These are phyloP conservation scores for Wickerhamomyces rabaulensis DNA, from an alignment of 805 yeast genomes.

Conservation along the genomic window DNA sequence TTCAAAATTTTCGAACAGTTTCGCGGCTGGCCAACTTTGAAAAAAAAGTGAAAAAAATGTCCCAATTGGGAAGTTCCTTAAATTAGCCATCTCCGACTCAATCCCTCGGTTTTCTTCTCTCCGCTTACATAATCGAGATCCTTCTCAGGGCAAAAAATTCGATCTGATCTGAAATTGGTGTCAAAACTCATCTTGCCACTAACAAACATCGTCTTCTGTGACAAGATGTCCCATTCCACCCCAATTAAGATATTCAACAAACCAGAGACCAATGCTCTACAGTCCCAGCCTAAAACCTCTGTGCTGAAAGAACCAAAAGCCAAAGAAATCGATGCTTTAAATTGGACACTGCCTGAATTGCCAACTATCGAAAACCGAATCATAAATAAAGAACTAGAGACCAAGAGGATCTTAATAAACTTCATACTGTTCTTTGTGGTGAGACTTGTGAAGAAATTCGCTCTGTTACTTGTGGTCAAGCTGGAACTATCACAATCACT, in stretches of 20 bases:
- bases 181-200: not conserved
- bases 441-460: constrained; percentile 21
- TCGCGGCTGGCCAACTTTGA: not conserved
- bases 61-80: not conserved
- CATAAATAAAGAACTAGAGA: constrained; percentile 36
- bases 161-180: not conserved
- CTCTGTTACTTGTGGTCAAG: constrained; percentile 15
- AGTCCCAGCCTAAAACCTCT: not conserved
- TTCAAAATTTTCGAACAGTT: not conserved
- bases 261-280: not conserved
- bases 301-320: not conserved
- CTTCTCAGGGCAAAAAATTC: no score
- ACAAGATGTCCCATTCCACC: not conserved
- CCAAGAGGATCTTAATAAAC: constrained; percentile 30
- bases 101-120: not conserved
- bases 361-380: constrained; percentile 27
- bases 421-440: constrained; percentile 26
- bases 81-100: not conserved
- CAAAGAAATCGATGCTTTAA: not conserved
- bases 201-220: not conserved
- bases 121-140: not conserved
- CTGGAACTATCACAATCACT: constrained; percentile 7
- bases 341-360: constrained; percentile 13
- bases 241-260: not conserved
- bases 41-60: no score